Conservation (phyloP, 805 yeast genomes). For the Cyberlindnera euphorbiiphila region DNA sequence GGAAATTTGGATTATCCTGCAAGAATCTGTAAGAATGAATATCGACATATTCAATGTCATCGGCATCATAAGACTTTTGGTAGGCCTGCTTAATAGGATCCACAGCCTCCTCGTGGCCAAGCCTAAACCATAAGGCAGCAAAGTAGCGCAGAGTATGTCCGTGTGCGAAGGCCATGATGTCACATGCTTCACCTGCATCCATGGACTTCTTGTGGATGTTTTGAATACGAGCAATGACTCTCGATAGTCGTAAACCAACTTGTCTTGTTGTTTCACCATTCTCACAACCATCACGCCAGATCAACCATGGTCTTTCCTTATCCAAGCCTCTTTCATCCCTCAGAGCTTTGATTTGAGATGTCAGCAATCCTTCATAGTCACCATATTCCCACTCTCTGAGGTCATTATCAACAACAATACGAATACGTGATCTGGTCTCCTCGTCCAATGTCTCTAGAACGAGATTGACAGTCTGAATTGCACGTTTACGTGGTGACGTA, state of each 20-base stretch:
- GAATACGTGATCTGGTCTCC: slow-evolving; percentile 39
- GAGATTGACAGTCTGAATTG: slow-evolving; percentile 68
- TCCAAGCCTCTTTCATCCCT: slow-evolving; percentile 59
- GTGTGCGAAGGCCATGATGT: slow-evolving; percentile 82
- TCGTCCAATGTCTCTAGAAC: slow-evolving; percentile 48
- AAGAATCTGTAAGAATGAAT: slow-evolving; percentile 33
- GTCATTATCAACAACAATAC: slow-evolving; percentile 55
- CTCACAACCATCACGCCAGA: slow-evolving; percentile 93
- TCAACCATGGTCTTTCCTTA: slow-evolving; percentile 56
- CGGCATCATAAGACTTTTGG: slow-evolving; percentile 24
- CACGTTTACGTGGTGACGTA: slow-evolving; percentile 80
- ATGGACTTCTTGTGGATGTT: slow-evolving; percentile 53
- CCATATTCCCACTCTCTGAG: slow-evolving; percentile 96
- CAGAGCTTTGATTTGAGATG: slow-evolving; percentile 59
- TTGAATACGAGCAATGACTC: slow-evolving; percentile 61
- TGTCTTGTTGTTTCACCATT: slow-evolving; percentile 72
- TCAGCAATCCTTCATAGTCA: slow-evolving; percentile 82
- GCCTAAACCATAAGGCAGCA: slow-evolving; percentile 78
- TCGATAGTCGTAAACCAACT: slow-evolving; percentile 69
- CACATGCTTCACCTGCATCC: slow-evolving; percentile 51
- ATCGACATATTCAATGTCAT: slow-evolving; percentile 31
- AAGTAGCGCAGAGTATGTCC: slow-evolving; percentile 91
- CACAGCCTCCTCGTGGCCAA: slow-evolving; percentile 28
- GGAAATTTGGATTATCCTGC: slow-evolving; percentile 65
- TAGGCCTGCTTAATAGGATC: slow-evolving; percentile 16